Evolutionary conservation across 331 rosid genomes (phyloP).

Genomic region (Erythrophleum ivorense): DNA sequence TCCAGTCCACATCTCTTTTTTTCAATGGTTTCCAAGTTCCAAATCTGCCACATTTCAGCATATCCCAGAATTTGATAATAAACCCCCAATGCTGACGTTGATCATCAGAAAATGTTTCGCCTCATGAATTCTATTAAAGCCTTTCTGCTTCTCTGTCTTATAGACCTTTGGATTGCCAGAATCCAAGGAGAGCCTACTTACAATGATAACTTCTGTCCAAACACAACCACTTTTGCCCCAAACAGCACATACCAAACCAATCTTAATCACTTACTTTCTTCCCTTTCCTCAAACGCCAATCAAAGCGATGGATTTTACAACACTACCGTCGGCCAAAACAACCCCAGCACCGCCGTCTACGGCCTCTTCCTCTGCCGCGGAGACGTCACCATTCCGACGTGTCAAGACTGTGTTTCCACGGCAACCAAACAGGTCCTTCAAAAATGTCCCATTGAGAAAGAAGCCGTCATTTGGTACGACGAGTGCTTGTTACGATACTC

Average conservation of each 20-base stretch:
- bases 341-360: constrained; percentile 11
- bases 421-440: background rate
- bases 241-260: constrained; percentile 41
- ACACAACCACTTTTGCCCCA: constrained; percentile 39
- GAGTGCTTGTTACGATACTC: constrained; percentile 31
- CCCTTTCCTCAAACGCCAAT: background rate
- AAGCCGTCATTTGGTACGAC: constrained; percentile 13
- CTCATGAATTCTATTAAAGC: too few relatives aligned
- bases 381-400: constrained; percentile 7
- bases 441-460: constrained; percentile 13
- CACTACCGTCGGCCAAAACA: constrained; percentile 9
- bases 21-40: too few relatives aligned
- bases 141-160: too few relatives aligned
- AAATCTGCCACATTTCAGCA: too few relatives aligned
- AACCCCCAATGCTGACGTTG: too few relatives aligned
- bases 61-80: too few relatives aligned
- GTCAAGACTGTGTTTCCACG: constrained; percentile 20
- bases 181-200: background rate
- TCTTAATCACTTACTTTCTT: constrained; percentile 31
- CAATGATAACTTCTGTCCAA: background rate
- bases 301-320: constrained; percentile 36
- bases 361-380: constrained; percentile 51
- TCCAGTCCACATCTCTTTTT: too few relatives aligned
- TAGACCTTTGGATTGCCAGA: background rate
- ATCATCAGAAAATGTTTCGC: too few relatives aligned